Evolutionary conservation across 2,329 filamentous ascomycete genomes (phyloP).

Genomic region (Rhexocercosporidium sp.): DNA sequence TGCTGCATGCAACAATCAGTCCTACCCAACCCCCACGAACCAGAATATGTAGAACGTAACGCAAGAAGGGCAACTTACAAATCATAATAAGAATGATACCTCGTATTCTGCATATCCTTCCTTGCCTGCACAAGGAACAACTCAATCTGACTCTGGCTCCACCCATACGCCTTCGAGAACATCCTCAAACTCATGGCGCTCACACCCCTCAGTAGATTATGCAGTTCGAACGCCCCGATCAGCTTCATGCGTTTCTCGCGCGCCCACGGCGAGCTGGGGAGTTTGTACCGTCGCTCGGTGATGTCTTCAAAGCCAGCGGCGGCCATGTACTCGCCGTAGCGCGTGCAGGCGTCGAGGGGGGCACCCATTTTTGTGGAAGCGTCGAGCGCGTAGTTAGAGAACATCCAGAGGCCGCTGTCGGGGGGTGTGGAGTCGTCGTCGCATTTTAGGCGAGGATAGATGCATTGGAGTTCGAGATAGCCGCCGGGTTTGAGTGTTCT

Average conservation of each 20-base stretch:
- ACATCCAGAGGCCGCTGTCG: slow-evolving; percentile 38
- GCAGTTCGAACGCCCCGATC: slow-evolving; percentile 29
- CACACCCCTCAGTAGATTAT: slow-evolving; percentile 26
- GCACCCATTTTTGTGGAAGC: slow-evolving; percentile 43
- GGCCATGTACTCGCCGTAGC: slow-evolving; percentile 29
- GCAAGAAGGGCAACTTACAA: slow-evolving; percentile 19
- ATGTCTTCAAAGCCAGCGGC: slow-evolving; percentile 42
- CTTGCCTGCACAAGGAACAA: slow-evolving; percentile 33
- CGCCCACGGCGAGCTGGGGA: slow-evolving; percentile 59
- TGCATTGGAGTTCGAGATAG: slow-evolving; percentile 31
- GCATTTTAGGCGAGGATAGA: slow-evolving; percentile 30
- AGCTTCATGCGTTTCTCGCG: slow-evolving; percentile 40
- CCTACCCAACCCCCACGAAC: background rate
- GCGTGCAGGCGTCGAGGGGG: slow-evolving; percentile 30
- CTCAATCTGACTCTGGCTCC: slow-evolving; percentile 34
- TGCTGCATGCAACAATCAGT: background rate
- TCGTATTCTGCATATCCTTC: slow-evolving; percentile 23
- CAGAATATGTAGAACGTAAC: background rate
- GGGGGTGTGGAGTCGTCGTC: slow-evolving; percentile 32
- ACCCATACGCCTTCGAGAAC: slow-evolving; percentile 31
- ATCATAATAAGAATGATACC: slow-evolving; percentile 31
- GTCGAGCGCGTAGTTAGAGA: slow-evolving; percentile 48
- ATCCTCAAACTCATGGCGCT: slow-evolving; percentile 24
- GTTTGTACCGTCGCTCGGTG: slow-evolving; percentile 44
- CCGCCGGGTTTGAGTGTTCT: slow-evolving; percentile 28